phyloP scores from a whole-genome alignment of 75 land plant genomes.

The Pseudotsuga menziesii region DNA sequence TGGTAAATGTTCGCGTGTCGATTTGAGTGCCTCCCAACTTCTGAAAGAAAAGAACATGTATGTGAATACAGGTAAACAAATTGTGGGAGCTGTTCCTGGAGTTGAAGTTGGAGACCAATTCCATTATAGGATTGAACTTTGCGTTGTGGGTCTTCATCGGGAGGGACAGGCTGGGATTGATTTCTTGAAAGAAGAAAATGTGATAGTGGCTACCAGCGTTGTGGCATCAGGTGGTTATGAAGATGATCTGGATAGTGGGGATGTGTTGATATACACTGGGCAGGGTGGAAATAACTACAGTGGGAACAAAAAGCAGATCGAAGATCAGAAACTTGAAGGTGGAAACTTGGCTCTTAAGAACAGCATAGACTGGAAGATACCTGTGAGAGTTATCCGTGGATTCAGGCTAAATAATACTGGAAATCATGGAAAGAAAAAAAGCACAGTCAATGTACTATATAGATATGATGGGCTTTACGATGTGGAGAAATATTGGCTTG shows the following conservation, averaged over 20 bases:
- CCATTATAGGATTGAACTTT: constrained; percentile 65
- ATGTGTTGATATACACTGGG: constrained; percentile 71
- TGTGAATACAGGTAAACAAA: constrained; percentile 20
- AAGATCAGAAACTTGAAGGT: constrained; percentile 10
- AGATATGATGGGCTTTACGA: constrained; percentile 64
- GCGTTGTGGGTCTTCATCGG: constrained; percentile 74
- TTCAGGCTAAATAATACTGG: neutral
- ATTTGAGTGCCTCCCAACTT: constrained; percentile 14
- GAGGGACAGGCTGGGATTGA: constrained; percentile 70
- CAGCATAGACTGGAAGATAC: constrained; percentile 12
- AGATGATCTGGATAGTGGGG: constrained; percentile 62
- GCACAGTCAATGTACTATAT: constrained; percentile 25
- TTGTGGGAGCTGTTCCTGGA: constrained; percentile 77
- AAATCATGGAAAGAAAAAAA: constrained; percentile 14
- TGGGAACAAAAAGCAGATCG: constrained; percentile 7
- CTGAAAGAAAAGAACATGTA: constrained; percentile 14
- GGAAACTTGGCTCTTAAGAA: constrained; percentile 37
- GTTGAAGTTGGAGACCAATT: constrained; percentile 88
- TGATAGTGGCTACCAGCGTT: constrained; percentile 60
- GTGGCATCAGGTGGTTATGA: constrained; percentile 80
- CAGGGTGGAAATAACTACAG: constrained; percentile 61
- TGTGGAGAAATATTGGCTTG: constrained; percentile 37
- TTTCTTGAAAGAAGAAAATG: constrained; percentile 24
- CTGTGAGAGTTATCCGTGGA: constrained; percentile 35
- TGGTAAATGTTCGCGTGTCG: constrained; percentile 8